Percentiles rank a stretch among this genome's conserved stretches.
Evolutionary conservation across 495 filamentous ascomycete genomes (phyloP).

Genomic region (Talaromyces trachyspermus): DNA sequence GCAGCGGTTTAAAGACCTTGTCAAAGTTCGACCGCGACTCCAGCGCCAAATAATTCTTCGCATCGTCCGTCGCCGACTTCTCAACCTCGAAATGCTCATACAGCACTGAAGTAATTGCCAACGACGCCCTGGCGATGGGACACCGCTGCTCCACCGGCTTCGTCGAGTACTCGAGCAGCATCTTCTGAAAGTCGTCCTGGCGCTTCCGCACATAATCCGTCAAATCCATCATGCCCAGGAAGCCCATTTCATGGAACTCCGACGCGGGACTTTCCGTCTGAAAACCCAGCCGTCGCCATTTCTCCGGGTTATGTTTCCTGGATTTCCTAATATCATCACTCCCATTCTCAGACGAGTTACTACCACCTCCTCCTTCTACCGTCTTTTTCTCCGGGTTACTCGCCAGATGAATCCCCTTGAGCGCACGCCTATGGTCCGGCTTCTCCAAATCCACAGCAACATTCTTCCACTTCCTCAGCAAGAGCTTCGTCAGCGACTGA

Average conservation of each 20-base stretch:
- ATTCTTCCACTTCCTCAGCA: slow-evolving; percentile 86
- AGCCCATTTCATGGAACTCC: slow-evolving; percentile 83
- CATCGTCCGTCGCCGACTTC: slow-evolving; percentile 75
- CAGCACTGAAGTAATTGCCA: slow-evolving; percentile 79
- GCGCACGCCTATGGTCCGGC: slow-evolving; percentile 78
- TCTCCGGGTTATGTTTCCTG: slow-evolving; percentile 72
- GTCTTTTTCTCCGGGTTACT: slow-evolving; percentile 58
- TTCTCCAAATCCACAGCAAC: slow-evolving; percentile 76
- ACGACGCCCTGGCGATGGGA: slow-evolving; percentile 78
- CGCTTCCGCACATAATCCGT: slow-evolving; percentile 87
- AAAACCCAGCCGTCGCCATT: slow-evolving; percentile 90
- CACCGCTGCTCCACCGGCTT: slow-evolving; percentile 66
- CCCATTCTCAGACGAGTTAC: not conserved
- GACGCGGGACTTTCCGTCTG: slow-evolving; percentile 76
- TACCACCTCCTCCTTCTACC: slow-evolving; percentile 20
- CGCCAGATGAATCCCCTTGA: slow-evolving; percentile 76
- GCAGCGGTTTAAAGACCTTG: slow-evolving; percentile 75
- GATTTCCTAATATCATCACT: slow-evolving; percentile 45
- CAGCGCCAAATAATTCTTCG: slow-evolving; percentile 64
- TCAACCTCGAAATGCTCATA: slow-evolving; percentile 96
- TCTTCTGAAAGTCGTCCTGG: slow-evolving; percentile 85
- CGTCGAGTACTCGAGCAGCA: slow-evolving; percentile 82
- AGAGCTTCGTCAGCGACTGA: slow-evolving; percentile 82
- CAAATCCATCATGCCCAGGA: slow-evolving; percentile 95
- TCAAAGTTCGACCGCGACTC: slow-evolving; percentile 78